Percentiles rank a stretch among this genome's conserved stretches.
These are phyloP conservation scores for Zizania palustris DNA, from an alignment of 202 grass and related monocot species.

Conservation along the genomic window DNA sequence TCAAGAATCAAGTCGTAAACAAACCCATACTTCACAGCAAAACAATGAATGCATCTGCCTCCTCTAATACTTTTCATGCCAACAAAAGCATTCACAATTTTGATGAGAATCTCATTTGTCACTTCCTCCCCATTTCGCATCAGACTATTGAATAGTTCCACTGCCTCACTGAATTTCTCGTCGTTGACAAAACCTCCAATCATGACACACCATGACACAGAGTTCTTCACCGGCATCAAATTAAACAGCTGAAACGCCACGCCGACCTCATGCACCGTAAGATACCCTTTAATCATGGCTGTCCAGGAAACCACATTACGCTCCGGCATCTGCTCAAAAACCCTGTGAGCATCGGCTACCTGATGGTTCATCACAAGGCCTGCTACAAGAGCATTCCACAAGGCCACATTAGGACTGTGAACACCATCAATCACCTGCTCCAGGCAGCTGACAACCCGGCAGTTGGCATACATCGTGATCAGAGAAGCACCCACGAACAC, in stretches of 20 bases:
- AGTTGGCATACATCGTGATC: slow-evolving; percentile 61
- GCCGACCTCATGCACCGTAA: slow-evolving; percentile 33
- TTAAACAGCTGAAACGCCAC: slow-evolving; percentile 50
- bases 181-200: slow-evolving; percentile 58
- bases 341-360: slow-evolving; percentile 45
- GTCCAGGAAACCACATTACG: slow-evolving; percentile 69
- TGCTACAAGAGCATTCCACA: slow-evolving; percentile 64
- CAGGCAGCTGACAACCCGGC: slow-evolving; percentile 37
- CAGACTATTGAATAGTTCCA: slow-evolving; percentile 52
- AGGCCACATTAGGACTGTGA: slow-evolving; percentile 37
- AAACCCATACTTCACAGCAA: slow-evolving; percentile 61
- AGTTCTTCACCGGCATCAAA: slow-evolving; percentile 63
- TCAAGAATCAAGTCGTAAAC: slow-evolving; percentile 48
- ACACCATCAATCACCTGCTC: slow-evolving; percentile 36
- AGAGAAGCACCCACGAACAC: slow-evolving; percentile 69
- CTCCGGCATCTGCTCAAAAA: slow-evolving; percentile 44
- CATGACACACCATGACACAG: slow-evolving; percentile 71
- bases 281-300: slow-evolving; percentile 58
- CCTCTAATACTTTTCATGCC: slow-evolving; percentile 47
- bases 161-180: slow-evolving; percentile 44
- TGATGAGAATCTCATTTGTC: slow-evolving; percentile 44
- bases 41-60: slow-evolving; percentile 61
- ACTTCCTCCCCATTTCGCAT: slow-evolving; percentile 37
- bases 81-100: slow-evolving; percentile 56
- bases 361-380: slow-evolving; percentile 52